A percentile compares a stretch with the other conserved stretches of the same genome.
phyloP scores from a whole-genome alignment of 495 filamentous ascomycete genomes.

The Penicillium argentinense region DNA sequence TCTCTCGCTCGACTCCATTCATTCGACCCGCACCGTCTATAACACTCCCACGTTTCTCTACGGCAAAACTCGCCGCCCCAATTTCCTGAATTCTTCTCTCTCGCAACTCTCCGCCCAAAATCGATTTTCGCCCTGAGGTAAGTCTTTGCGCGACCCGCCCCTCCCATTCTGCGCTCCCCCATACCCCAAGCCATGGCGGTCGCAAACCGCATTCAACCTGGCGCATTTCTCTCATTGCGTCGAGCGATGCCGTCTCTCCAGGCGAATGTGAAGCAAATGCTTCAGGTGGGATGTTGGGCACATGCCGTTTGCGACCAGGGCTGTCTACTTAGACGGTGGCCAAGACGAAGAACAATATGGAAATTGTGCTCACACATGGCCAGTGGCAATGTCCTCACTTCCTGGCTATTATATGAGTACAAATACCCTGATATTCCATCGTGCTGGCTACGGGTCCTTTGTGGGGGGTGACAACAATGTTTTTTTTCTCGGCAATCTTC shows the following conservation, averaged over 20 bases:
- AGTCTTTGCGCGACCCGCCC: conserved; percentile 18
- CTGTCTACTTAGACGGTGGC: not conserved
- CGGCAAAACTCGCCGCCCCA: not conserved
- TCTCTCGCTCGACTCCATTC: conserved; percentile 1
- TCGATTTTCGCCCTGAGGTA: conserved; percentile 10
- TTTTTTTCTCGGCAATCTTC: not conserved
- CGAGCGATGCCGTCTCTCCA: not conserved
- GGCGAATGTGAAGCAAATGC: not conserved
- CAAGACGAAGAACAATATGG: not conserved
- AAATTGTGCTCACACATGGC: not conserved
- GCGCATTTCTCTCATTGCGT: not conserved
- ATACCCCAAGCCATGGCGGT: not conserved
- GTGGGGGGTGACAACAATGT: not conserved
- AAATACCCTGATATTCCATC: not conserved
- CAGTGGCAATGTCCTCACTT: not conserved
- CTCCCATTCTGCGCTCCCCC: conserved; percentile 7
- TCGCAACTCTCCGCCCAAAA: not conserved
- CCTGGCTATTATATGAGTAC: not conserved
- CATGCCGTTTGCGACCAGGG: conserved; percentile 5
- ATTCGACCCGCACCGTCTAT: not conserved
- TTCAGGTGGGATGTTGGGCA: conserved; percentile 2
- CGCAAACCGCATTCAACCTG: conserved; percentile 7
- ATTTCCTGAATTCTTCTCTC: not conserved
- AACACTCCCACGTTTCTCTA: not conserved
- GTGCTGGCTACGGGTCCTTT: not conserved